phyloP scores from a whole-genome alignment of 2,329 filamentous ascomycete genomes.

The Beauveria asiatica region DNA sequence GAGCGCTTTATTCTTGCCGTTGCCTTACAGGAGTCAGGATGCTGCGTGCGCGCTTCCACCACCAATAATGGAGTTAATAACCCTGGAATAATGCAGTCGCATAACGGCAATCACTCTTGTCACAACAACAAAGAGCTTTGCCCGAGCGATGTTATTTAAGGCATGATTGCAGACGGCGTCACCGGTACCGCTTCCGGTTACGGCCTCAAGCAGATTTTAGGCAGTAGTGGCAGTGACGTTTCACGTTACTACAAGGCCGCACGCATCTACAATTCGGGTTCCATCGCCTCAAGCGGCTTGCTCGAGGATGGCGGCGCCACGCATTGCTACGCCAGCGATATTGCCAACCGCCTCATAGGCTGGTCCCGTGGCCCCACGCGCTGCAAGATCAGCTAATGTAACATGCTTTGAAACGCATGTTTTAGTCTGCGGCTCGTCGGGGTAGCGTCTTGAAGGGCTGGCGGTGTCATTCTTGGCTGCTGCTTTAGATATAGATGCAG shows the following conservation, averaged over 20 bases:
- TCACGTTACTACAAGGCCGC: constrained; percentile 1
- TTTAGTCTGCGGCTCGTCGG: no score
- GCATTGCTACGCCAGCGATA: constrained; percentile 3
- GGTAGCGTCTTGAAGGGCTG: no score
- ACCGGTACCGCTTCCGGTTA: constrained; percentile 3
- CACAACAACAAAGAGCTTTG: background rate
- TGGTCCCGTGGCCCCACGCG: background rate
- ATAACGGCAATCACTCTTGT: background rate
- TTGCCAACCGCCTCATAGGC: constrained; percentile 6
- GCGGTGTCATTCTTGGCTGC: no score
- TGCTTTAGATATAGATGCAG: no score
- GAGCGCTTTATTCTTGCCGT: constrained; percentile 18
- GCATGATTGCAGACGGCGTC: constrained; percentile 4
- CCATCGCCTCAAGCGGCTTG: background rate
- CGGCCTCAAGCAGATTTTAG: constrained; percentile 1
- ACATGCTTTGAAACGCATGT: no score
- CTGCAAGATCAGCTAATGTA: background rate
- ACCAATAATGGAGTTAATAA: background rate
- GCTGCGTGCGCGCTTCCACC: constrained; percentile 8
- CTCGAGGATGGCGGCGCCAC: constrained; percentile 7
- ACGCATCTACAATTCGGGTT: constrained; percentile 9
- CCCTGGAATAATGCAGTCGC: constrained; percentile 8
- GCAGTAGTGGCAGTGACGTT: background rate
- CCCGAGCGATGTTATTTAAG: background rate
- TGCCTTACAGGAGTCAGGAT: constrained; percentile 22